A percentile compares a stretch with the other conserved stretches of the same genome.
Conservation (phyloP, 768 basidiomycete genomes). For the Amanita polypyramis region DNA sequence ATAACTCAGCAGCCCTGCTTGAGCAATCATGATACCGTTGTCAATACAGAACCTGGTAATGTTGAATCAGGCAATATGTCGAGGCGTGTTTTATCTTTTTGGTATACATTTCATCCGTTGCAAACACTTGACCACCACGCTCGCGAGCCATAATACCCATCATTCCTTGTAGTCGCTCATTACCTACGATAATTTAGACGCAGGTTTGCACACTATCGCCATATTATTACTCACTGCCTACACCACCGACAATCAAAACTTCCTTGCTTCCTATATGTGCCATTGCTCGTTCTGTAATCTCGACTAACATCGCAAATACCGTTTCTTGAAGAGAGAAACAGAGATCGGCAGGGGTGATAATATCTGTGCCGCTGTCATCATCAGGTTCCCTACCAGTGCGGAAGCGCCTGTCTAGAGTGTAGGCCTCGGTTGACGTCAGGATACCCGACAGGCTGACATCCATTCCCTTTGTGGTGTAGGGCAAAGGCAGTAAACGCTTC, state of each 20-base stretch:
- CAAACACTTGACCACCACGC: constrained; percentile 81
- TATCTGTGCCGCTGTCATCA: constrained; percentile 44
- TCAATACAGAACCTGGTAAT: constrained; percentile 89
- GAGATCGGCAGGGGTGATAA: constrained; percentile 90
- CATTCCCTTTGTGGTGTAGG: constrained; percentile 98
- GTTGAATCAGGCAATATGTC: neutral
- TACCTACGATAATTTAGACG: constrained; percentile 40
- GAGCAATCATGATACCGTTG: constrained; percentile 99
- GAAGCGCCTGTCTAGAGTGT: constrained; percentile 80
- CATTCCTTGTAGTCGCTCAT: constrained; percentile 92
- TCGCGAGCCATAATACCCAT: constrained; percentile 97
- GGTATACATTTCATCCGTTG: constrained; percentile 88
- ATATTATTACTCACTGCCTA: constrained; percentile 72
- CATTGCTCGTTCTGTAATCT: constrained; percentile 99
- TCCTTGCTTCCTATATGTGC: constrained; percentile 96
- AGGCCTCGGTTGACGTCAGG: constrained; percentile 78
- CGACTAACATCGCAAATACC: constrained; percentile 95
- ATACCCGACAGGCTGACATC: constrained; percentile 95
- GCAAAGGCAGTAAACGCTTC: constrained; percentile 69
- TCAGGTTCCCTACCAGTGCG: constrained; percentile 30
- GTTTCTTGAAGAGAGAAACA: constrained; percentile 98
- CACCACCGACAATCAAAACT: constrained; percentile 95
- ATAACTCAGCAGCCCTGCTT: constrained; percentile 86
- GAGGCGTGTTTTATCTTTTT: neutral
- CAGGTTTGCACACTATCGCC: neutral